Conservation (phyloP, 805 yeast species). For the Yarrowia sp. region DNA sequence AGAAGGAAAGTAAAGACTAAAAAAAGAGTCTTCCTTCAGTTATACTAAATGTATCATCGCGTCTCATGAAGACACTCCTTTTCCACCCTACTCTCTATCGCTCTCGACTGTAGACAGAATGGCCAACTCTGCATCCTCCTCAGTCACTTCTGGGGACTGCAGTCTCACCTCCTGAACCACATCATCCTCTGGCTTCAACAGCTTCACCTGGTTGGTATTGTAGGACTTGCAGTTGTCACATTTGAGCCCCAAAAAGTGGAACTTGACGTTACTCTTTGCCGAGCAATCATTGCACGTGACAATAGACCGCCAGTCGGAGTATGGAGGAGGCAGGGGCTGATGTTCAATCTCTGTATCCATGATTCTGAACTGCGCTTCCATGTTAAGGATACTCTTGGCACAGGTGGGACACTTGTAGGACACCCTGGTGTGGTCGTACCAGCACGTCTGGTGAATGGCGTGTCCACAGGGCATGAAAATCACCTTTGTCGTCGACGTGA, state of each 20-base stretch:
- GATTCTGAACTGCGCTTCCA: constrained; percentile 87
- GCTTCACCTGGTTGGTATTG: constrained; percentile 76
- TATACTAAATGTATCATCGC: too few relatives aligned
- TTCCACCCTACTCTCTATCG: neutral
- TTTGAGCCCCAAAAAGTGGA: constrained; percentile 85
- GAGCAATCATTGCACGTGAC: constrained; percentile 81
- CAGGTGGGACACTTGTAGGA: constrained; percentile 93
- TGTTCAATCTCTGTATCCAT: constrained; percentile 80
- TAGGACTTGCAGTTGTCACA: constrained; percentile 88
- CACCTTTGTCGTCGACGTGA: constrained; percentile 79
- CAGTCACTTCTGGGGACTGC: constrained; percentile 16
- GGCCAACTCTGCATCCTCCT: constrained; percentile 29
- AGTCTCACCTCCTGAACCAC: constrained; percentile 20
- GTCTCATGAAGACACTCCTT: too few relatives aligned
- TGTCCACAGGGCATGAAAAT: constrained; percentile 96
- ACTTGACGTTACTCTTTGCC: constrained; percentile 75
- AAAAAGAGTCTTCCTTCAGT: too few relatives aligned
- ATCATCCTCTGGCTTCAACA: constrained; percentile 66
- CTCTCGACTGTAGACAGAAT: constrained; percentile 5
- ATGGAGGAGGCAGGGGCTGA: constrained; percentile 82
- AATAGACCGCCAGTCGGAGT: constrained; percentile 74
- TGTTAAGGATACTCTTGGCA: constrained; percentile 80
- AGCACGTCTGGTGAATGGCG: constrained; percentile 87
- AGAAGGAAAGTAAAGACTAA: too few relatives aligned
- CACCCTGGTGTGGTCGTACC: constrained; percentile 78